Percentiles rank a stretch among this genome's conserved stretches.
phyloP scores from a whole-genome alignment of 495 filamentous ascomycete species.

The Annulohypoxylon moriforme region DNA sequence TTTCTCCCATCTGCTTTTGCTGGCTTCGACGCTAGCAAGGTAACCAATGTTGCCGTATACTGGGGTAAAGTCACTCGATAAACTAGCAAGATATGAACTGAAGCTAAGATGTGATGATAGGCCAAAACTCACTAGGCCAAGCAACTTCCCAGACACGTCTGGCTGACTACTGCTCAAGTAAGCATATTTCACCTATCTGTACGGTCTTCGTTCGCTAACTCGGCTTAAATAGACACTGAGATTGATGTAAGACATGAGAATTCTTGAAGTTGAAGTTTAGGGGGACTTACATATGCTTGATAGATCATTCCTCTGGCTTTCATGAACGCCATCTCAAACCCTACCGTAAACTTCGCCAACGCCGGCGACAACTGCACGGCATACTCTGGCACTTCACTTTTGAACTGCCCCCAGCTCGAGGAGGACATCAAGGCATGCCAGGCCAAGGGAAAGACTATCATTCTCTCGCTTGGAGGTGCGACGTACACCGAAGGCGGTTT shows the following conservation, averaged over 20 bases:
- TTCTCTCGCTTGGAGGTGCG: conserved; percentile 75
- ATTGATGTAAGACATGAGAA: conserved; percentile 42
- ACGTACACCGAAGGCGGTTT: conserved; percentile 73
- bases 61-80: conserved; percentile 60
- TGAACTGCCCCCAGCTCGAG: conserved; percentile 73
- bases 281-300: conserved; percentile 16
- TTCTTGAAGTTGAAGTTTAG: neutral
- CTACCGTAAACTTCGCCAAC: conserved; percentile 69
- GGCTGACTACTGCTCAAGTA: conserved; percentile 65
- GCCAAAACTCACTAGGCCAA: conserved; percentile 59
- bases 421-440: conserved; percentile 75
- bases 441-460: conserved; percentile 70
- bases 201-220: conserved; percentile 15
- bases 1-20: conserved; percentile 49
- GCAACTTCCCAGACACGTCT: conserved; percentile 60
- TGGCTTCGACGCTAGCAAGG: conserved; percentile 61
- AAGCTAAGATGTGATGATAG: conserved; percentile 49
- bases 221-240: conserved; percentile 38
- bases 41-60: conserved; percentile 73
- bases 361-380: conserved; percentile 66
- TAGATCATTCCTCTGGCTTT: conserved; percentile 73
- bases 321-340: conserved; percentile 65
- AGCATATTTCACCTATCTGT: conserved; percentile 34
- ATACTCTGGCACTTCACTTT: conserved; percentile 66
- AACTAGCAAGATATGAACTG: neutral